Evolutionary conservation across 768 basidiomycete genomes (phyloP), one percentile per base, ranked within the genome.

Genomic region (Vararia minispora): DNA sequence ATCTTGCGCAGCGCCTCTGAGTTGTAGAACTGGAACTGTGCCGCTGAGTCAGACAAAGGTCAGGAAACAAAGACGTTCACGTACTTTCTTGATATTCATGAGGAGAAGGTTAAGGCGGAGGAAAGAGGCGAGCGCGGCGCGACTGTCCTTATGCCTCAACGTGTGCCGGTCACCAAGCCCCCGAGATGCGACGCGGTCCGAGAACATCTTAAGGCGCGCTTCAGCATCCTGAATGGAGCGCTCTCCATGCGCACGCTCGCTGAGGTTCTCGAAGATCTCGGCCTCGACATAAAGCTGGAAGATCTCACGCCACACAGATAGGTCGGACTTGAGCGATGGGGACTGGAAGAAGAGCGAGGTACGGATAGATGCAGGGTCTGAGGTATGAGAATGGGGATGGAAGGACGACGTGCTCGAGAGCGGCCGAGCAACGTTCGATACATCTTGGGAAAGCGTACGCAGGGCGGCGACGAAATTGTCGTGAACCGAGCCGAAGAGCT

Each of bases 1-100:
- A 90, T 90, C 61, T 95, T 95, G 25, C 89, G 75, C 2, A 81
- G 84, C 2, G 90, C 91, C 57, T 94, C 89, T 6, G 79, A 69
- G 52, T 88, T 94, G 6, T 86, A 89, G 27, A 70, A 53, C 51
- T 89, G 81, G 52, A 90, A 87, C 82, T 84, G 41, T 3, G 23
- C 16, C 16, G 21, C 11, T n/a, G n/a, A n/a, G n/a, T n/a, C n/a
- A n/a, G n/a, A 10, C 17, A 5, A 21, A 13, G 6, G 9, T 10
- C 7, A 44, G 18, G 14, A 10, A 20, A 13, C 33, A 18, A 44
- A 5, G n/a, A n/a, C n/a, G 13, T 4, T 30, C 26, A 35, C 60
- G 22, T 36, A 76, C 82, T 72, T 84, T 83, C 56, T 87, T 87
- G 32, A 92, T 58, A 53, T 89, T 74, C 32, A 95, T 58, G 37